These are phyloP conservation scores for Ophiocordyceps australis DNA, from an alignment of 2,329 filamentous ascomycete genomes.

Conservation along the genomic window DNA sequence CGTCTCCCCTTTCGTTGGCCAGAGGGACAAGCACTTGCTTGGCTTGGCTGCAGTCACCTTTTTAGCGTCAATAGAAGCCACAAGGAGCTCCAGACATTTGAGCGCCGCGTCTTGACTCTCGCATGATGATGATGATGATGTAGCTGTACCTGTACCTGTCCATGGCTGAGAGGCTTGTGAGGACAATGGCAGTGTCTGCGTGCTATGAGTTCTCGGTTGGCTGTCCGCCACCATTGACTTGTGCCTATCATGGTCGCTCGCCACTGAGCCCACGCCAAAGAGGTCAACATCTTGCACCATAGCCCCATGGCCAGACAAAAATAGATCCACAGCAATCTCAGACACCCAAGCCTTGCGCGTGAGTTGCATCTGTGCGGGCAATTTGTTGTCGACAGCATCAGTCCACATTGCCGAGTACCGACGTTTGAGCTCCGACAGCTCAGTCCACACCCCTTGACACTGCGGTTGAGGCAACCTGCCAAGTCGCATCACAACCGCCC, in stretches of 20 bases:
- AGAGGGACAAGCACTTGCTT: constrained; percentile 15
- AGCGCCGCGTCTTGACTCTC: constrained; percentile 13
- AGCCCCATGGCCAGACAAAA: constrained; percentile 15
- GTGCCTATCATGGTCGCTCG: no score
- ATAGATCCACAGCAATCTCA: constrained; percentile 14
- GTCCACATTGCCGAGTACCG: constrained; percentile 13
- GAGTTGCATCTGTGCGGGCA: constrained; percentile 8
- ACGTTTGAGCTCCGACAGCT: constrained; percentile 9
- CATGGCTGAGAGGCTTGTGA: background rate
- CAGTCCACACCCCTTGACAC: no score
- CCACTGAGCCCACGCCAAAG: no score
- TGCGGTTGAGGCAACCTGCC: no score
- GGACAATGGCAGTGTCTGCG: background rate
- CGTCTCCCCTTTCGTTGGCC: constrained; percentile 18
- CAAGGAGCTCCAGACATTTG: constrained; percentile 15
- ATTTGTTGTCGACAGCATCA: no score
- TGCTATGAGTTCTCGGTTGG: constrained; percentile 1
- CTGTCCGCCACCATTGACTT: constrained; percentile 2
- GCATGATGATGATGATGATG: constrained; percentile 1
- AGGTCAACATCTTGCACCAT: constrained; percentile 14
- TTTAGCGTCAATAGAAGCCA: constrained; percentile 9
- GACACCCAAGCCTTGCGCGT: constrained; percentile 10
- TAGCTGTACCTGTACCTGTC: no score
- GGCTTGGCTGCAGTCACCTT: constrained; percentile 9
- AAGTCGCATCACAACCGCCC: constrained; percentile 12